Evolutionary conservation across 306 rosid genomes (phyloP), one percentile per base, ranked within the genome.

Genomic region (Cucurbita argyrosperma): DNA sequence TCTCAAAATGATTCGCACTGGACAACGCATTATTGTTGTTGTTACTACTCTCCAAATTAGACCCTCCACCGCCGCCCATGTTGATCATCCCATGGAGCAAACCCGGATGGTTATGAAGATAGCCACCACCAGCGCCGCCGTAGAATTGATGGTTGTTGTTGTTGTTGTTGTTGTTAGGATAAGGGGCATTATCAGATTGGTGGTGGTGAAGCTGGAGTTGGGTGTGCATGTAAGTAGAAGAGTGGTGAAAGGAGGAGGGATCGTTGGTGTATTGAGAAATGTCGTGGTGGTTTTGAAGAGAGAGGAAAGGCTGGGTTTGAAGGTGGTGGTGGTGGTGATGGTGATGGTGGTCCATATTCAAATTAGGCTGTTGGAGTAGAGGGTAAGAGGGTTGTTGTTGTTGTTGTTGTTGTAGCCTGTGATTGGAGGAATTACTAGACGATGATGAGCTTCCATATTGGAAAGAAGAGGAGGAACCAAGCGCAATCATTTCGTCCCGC

Each of bases 81-180:
- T 86, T 89, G 85, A 88, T 82, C 78, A 91, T 77, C 6, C 96
- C 96, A 67, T 90, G 98, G 78, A 87, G 87, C 79, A 92, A 80
- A 72, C 82, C 89, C 0, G 96, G 96, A 57, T 92, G 96, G 76
- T 78, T 87, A 75, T 88, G 96, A 68, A 82, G 78, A 52, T 85
- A 61, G 3, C 67, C 67, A 1, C 19, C 71, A 35, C 83, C 86
- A 79, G 46, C 67, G 0, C 19, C 71, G 23, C 83, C 86, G 80
- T 90, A 92, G 12, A 84, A 80, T 62, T 74, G 87, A 23, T 79
- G 80, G 13, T 51, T 23, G 45, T 67, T 50, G 80, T 8, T 38
- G 26, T 23, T 23, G 26, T 23, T 23, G 26, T 26, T 79, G 45
- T 50, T 50, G 80, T 8, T 38, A 8, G 7, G 49, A 10, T 63